Evolutionary conservation across 805 yeast species (phyloP).

Genomic region (Naumovozyma castellii): DNA sequence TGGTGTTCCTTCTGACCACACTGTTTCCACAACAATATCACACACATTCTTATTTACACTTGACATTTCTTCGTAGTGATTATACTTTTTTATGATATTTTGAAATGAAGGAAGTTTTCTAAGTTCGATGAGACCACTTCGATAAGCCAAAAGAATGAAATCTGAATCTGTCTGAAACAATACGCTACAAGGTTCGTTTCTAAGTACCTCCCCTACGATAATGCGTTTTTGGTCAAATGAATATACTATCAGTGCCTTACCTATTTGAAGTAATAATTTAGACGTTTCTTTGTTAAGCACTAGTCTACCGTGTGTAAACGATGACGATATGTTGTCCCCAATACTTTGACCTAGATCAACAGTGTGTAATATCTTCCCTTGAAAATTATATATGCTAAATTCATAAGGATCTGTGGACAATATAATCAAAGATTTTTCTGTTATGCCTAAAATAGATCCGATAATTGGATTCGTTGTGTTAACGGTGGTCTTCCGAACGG

Average conservation of each 20-base stretch:
- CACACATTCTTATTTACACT: neutral
- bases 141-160: constrained; percentile 12
- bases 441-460: constrained; percentile 23
- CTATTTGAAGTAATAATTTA: constrained; percentile 21
- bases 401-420: constrained; percentile 15
- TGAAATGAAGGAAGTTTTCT: constrained; percentile 17
- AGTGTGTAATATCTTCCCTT: constrained; percentile 21
- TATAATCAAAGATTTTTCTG: constrained; percentile 27
- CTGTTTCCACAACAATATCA: neutral
- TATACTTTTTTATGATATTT: constrained; percentile 8
- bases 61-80: constrained; percentile 7
- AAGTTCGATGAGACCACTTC: constrained; percentile 19
- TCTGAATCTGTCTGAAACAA: constrained; percentile 10
- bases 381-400: constrained; percentile 22
- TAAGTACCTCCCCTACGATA: constrained; percentile 10
- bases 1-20: constrained; percentile 5
- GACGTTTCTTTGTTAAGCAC: constrained; percentile 24
- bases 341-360: constrained; percentile 12
- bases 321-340: constrained; percentile 1
- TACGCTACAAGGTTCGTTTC: constrained; percentile 6
- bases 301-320: constrained; percentile 6
- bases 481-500: constrained; percentile 6
- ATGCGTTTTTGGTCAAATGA: constrained; percentile 27
- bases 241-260: constrained; percentile 16
- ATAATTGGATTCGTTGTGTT: constrained; percentile 8